Evolutionary conservation across 2,329 filamentous ascomycete genomes (phyloP), one percentile per base, ranked within the genome.

Genomic region (Trichophyton rubrum): DNA sequence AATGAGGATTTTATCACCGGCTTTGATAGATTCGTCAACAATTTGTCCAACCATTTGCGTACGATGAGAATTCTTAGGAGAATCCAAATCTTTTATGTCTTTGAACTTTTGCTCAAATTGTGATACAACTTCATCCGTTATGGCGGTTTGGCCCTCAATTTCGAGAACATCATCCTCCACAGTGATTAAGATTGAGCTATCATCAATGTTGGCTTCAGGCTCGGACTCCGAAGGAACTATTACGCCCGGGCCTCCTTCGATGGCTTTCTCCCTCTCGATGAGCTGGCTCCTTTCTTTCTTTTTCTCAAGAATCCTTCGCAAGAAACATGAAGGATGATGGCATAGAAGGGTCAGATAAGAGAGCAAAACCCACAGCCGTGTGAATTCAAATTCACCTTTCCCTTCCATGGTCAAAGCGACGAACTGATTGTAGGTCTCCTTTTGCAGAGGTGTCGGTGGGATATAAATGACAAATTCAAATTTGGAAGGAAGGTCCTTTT

Each of bases 401-500:
- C 69, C 70, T 3, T 64, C 64, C 13, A 65, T 67, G 11, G 66
- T 67, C 2, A 64, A 63, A 20, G 70, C 63, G 3, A 83, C 74
- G 65, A 80, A 84, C 13, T 75, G 68, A 55, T 74, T 69, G 70
- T 96, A 96, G 0, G 85, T 78, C 1, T 75, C 67, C 49, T 72
- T 74, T 71, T 96, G 91, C 1, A 87, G 56, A 0, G 75, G 67
- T 0, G 87, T 89, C 9, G 93, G 75, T 5, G 86, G 82, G 4
- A 96, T 77, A 2, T 80, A 87, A 59, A 96, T 80, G 33, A 95
- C 82, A 68, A 92, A 96, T 68, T 96, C 91, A 6, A 80, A 82
- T 70, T 96, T 96, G 0, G 78, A 75, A 2, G 88, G 88, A 49
- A 96, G 76, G 43, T 85, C 82, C 11, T 84, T 77, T 63, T 81